Percentiles rank a stretch among this genome's conserved stretches.
Evolutionary conservation across 495 filamentous ascomycete genomes (phyloP).

Genomic region (Gamarada debralockiae): DNA sequence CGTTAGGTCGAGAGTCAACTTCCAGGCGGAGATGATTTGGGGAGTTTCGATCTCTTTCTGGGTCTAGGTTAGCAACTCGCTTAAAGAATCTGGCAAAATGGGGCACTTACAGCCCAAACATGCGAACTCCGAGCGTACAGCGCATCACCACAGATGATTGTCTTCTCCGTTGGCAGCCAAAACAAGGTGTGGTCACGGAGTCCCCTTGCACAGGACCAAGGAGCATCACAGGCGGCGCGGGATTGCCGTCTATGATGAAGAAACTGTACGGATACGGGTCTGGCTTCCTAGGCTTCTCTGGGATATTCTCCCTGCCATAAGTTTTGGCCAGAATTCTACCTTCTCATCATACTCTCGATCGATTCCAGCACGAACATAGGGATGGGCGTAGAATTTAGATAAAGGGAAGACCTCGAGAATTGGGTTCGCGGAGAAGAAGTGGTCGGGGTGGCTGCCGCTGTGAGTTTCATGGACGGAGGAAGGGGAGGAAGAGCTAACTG

Average conservation of each 20-base stretch:
- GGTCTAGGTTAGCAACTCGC: too few relatives aligned
- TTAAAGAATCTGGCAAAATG: too few relatives aligned
- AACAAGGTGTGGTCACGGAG: constrained; percentile 27
- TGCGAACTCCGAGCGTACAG: constrained; percentile 26
- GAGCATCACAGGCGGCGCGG: constrained; percentile 17
- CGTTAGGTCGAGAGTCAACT: constrained; percentile 24
- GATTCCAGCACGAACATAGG: constrained; percentile 30
- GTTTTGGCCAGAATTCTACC: constrained; percentile 27
- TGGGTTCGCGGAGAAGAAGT: constrained; percentile 31
- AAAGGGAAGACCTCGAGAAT: constrained; percentile 29
- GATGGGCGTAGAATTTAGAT: constrained; percentile 26
- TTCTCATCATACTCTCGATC: constrained; percentile 31
- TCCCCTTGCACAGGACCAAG: constrained; percentile 24
- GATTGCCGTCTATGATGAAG: constrained; percentile 24
- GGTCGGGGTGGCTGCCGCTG: constrained; percentile 33
- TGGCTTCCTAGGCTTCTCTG: constrained; percentile 24
- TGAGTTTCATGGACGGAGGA: too few relatives aligned
- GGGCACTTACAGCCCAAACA: constrained; percentile 16
- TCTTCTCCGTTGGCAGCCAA: constrained; percentile 20
- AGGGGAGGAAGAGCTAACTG: too few relatives aligned
- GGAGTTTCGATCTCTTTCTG: constrained; percentile 30
- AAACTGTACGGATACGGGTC: constrained; percentile 26
- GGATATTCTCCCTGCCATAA: constrained; percentile 26
- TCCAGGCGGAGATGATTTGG: constrained; percentile 25
- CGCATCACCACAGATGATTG: constrained; percentile 23